These are phyloP conservation scores for Mycena sanguinolenta DNA, from an alignment of 768 basidiomycete species.

Conservation along the genomic window DNA sequence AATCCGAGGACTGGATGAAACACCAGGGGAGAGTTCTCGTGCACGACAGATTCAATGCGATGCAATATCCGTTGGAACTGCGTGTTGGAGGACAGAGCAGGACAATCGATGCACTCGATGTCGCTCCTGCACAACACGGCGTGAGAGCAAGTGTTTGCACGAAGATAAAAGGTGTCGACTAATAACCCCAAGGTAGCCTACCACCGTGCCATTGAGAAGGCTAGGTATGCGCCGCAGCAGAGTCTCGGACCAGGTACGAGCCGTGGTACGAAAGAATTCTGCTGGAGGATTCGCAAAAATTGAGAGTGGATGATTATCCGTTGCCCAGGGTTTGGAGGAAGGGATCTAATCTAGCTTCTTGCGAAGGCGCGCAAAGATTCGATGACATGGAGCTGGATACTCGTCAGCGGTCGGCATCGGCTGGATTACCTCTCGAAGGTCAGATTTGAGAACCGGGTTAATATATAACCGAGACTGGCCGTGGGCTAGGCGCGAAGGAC, in stretches of 20 bases:
- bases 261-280: no score
- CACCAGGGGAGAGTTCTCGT: neutral
- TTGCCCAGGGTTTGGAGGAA: no score
- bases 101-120: neutral
- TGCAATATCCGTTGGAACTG: neutral
- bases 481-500: no score
- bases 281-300: no score
- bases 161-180: neutral
- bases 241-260: no score
- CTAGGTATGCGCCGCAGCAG: no score
- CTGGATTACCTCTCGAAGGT: neutral
- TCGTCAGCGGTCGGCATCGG: no score
- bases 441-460: neutral
- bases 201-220: neutral
- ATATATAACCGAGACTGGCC: neutral
- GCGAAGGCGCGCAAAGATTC: no score
- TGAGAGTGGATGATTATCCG: no score
- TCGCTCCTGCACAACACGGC: neutral
- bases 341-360: no score
- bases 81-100: neutral
- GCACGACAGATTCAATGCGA: neutral
- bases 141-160: neutral
- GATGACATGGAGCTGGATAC: no score
- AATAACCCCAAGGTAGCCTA: neutral
- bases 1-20: neutral